A percentile compares a stretch with the other conserved stretches of the same genome.
These are phyloP conservation scores for Crucibulum laeve DNA, from an alignment of 768 basidiomycete genomes.

Conservation along the genomic window DNA sequence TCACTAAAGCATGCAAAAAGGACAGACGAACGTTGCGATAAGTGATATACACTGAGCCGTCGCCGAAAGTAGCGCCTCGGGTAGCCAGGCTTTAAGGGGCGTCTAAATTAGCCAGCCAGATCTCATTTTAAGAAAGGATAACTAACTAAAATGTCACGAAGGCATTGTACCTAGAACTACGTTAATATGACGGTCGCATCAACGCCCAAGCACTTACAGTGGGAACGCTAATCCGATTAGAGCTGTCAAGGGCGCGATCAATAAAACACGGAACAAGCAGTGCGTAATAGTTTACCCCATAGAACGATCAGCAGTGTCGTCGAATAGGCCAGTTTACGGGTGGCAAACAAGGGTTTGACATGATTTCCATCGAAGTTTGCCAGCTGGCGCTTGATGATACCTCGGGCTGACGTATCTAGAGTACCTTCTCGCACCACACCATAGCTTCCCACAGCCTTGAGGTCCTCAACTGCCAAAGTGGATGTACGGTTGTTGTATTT, in stretches of 20 bases:
- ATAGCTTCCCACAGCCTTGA: conserved; percentile 18
- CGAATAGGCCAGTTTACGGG: conserved; percentile 58
- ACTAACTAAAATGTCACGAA: conserved; percentile 26
- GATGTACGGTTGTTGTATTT: conserved; percentile 50
- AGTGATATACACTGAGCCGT: conserved; percentile 64
- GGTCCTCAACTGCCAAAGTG: conserved; percentile 44
- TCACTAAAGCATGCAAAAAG: not conserved
- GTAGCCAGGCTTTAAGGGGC: conserved; percentile 43
- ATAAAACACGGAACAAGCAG: not conserved
- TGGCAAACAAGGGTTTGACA: conserved; percentile 59
- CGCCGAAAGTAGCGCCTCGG: conserved; percentile 68
- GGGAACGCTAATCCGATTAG: conserved; percentile 66
- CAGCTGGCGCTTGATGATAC: conserved; percentile 27
- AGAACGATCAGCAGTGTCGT: conserved; percentile 59
- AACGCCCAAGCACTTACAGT: conserved; percentile 39
- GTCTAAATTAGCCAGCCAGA: not conserved
- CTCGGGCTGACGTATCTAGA: not conserved
- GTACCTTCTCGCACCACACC: conserved; percentile 7
- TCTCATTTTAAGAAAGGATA: not conserved
- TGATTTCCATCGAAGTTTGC: conserved; percentile 29
- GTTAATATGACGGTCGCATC: not conserved
- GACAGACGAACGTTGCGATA: conserved; percentile 57
- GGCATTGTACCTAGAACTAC: conserved; percentile 19
- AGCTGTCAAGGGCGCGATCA: conserved; percentile 28
- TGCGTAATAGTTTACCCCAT: conserved; percentile 26